Conservation (phyloP, 2,329 filamentous ascomycete genomes). For the Cyphellophora attinorum region DNA sequence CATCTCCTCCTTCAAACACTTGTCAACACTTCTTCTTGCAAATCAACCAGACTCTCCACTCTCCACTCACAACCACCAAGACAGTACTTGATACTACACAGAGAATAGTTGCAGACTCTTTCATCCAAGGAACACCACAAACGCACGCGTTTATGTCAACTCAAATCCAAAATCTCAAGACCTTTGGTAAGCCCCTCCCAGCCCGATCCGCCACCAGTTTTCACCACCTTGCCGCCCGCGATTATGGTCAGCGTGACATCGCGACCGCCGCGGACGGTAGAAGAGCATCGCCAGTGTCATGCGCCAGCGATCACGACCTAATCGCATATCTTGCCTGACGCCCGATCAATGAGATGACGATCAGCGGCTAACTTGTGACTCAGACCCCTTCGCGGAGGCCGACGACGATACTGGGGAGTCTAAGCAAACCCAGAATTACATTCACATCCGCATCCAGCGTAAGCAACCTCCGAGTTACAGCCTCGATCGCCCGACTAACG, state of each 20-base stretch:
- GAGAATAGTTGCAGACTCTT: slow-evolving; percentile 24
- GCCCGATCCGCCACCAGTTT: too few species aligned
- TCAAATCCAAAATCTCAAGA: slow-evolving; percentile 98
- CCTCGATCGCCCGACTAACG: too few species aligned
- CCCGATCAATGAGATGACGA: too few species aligned
- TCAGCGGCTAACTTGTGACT: slow-evolving; percentile 13
- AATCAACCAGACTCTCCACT: slow-evolving; percentile 9
- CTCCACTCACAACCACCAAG: slow-evolving; percentile 11
- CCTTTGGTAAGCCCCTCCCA: slow-evolving; percentile 69
- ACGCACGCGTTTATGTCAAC: slow-evolving; percentile 85
- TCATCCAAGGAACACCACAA: slow-evolving; percentile 4
- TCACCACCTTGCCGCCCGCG: too few species aligned
- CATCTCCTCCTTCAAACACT: too few species aligned
- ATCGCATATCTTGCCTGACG: too few species aligned
- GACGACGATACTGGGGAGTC: slow-evolving; percentile 97
- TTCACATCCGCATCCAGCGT: slow-evolving; percentile 99
- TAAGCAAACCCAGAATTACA: slow-evolving; percentile 94
- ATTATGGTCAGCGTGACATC: too few species aligned
- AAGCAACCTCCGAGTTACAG: slow-evolving; percentile 41
- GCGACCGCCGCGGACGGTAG: too few species aligned
- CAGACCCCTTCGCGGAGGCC: slow-evolving; percentile 99
- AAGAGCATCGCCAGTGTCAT: too few species aligned
- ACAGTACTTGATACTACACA: slow-evolving; percentile 12
- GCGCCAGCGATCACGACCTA: too few species aligned
- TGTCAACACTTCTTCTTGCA: too few species aligned